These are phyloP conservation scores for Cystofilobasidium ferigula DNA, from an alignment of 768 basidiomycete genomes.

Conservation along the genomic window DNA sequence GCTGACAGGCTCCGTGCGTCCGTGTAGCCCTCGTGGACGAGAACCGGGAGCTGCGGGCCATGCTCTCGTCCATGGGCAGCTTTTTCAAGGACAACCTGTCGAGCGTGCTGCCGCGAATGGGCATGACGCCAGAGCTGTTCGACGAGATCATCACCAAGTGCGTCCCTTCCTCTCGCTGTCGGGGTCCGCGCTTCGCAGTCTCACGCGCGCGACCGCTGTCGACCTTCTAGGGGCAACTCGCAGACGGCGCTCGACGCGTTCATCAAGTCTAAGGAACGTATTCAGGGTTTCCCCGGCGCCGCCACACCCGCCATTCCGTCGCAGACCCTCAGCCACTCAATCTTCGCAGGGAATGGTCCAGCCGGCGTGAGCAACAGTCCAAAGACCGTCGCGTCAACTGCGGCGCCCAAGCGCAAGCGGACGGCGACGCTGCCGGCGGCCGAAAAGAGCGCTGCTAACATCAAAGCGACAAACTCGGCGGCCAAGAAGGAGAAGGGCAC, in stretches of 20 bases:
- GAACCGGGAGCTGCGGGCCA: constrained; percentile 15
- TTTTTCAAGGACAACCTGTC: not conserved
- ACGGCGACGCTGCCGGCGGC: not conserved
- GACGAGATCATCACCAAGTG: constrained; percentile 18
- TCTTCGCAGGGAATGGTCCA: not conserved
- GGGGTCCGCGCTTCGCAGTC: not conserved
- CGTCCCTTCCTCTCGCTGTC: not conserved
- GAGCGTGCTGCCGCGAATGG: not conserved
- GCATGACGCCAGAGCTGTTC: constrained; percentile 16
- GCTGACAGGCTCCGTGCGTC: not conserved
- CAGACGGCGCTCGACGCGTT: constrained; percentile 22
- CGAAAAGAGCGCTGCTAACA: not conserved
- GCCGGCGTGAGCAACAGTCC: not conserved
- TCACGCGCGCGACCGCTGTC: not conserved
- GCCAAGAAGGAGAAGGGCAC: not conserved
- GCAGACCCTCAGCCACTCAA: constrained; percentile 1
- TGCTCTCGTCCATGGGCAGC: constrained; percentile 12
- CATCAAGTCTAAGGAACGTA: constrained; percentile 20
- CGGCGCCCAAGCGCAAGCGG: constrained; percentile 12
- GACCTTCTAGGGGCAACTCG: constrained; percentile 5
- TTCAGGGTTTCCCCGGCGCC: constrained; percentile 10
- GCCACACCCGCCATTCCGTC: not conserved
- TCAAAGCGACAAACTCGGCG: not conserved
- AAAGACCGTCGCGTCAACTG: not conserved
- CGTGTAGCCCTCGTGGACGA: constrained; percentile 15